A percentile compares a stretch with the other conserved stretches of the same genome.
These are phyloP conservation scores for Isochrysis galbana DNA, from an alignment of 78 protist species.

Conservation along the genomic window DNA sequence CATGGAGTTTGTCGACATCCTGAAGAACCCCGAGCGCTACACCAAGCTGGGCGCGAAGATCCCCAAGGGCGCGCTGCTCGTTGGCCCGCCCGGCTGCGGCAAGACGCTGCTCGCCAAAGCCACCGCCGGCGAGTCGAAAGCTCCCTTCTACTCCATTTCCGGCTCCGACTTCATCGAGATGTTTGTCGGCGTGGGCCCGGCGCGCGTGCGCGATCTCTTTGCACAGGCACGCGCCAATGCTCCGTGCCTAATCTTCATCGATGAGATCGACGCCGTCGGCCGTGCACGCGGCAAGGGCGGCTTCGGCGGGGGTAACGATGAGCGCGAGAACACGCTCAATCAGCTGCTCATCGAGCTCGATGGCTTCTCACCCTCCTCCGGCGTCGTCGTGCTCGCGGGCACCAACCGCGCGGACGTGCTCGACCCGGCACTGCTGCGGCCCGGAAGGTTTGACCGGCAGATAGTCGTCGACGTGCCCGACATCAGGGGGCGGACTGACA, in stretches of 20 bases:
- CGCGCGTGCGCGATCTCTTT: slow-evolving; percentile 50
- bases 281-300: slow-evolving; percentile 47
- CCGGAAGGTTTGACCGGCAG: slow-evolving; percentile 92
- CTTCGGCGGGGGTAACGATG: slow-evolving; percentile 73
- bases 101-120: slow-evolving; percentile 45
- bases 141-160: slow-evolving; percentile 40
- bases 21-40: slow-evolving; percentile 27
- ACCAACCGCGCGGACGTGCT: slow-evolving; percentile 88
- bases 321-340: slow-evolving; percentile 95
- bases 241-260: slow-evolving; percentile 90
- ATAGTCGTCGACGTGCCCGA: slow-evolving; percentile 88
- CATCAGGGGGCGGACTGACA: slow-evolving; percentile 77
- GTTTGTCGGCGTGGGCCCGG: slow-evolving; percentile 58
- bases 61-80: slow-evolving; percentile 28
- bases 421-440: slow-evolving; percentile 94
- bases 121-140: slow-evolving; percentile 17
- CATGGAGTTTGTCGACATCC: slow-evolving; percentile 43
- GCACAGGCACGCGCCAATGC: slow-evolving; percentile 78
- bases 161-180: slow-evolving; percentile 51
- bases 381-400: slow-evolving; percentile 82
- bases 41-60: slow-evolving; percentile 50
- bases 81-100: slow-evolving; percentile 47
- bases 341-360: slow-evolving; percentile 61
- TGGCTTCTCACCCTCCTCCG: not conserved
- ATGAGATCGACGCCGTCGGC: slow-evolving; percentile 93